Evolutionary conservation across 163 green algal species (phyloP).

Genomic region (Chlorella variabilis): DNA sequence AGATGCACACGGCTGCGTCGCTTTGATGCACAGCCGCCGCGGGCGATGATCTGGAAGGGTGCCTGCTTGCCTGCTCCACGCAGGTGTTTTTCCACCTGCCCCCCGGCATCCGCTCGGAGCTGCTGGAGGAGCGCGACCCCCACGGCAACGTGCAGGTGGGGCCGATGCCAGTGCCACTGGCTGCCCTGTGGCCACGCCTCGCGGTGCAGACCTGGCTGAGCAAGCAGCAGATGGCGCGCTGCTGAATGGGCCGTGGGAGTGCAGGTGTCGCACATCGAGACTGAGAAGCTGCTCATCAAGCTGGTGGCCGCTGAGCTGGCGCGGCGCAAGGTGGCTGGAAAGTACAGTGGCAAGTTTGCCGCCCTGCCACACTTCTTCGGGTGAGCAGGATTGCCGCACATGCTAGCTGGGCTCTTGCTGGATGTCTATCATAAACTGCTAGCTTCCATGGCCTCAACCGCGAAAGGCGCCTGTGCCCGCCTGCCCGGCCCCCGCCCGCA

Average conservation of each 20-base stretch:
- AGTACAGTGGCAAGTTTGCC: constrained; percentile 56
- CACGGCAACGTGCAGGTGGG: constrained; percentile 74
- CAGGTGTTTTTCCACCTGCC: constrained; percentile 62
- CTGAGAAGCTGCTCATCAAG: constrained; percentile 61
- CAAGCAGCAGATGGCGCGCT: background rate
- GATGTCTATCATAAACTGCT: background rate
- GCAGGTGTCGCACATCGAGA: constrained; percentile 51
- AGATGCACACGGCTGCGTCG: too few relatives aligned
- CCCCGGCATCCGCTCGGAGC: constrained; percentile 52
- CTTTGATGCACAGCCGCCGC: too few relatives aligned
- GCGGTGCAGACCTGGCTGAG: too few relatives aligned
- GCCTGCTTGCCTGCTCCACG: too few relatives aligned
- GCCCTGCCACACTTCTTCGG: constrained; percentile 32
- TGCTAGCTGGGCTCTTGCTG: too few relatives aligned
- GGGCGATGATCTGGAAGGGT: too few relatives aligned
- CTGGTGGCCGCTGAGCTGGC: constrained; percentile 63
- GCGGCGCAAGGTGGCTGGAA: constrained; percentile 41
- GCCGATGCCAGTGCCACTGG: background rate
- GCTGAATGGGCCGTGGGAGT: too few relatives aligned
- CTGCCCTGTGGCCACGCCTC: too few relatives aligned
- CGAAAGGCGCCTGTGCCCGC: too few relatives aligned
- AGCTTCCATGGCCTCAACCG: background rate
- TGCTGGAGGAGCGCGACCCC: constrained; percentile 72
- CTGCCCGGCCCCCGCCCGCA: too few relatives aligned
- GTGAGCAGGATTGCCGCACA: too few relatives aligned